Evolutionary conservation across 2,329 filamentous ascomycete species (phyloP).

Genomic region (Trichoderma sp.): DNA sequence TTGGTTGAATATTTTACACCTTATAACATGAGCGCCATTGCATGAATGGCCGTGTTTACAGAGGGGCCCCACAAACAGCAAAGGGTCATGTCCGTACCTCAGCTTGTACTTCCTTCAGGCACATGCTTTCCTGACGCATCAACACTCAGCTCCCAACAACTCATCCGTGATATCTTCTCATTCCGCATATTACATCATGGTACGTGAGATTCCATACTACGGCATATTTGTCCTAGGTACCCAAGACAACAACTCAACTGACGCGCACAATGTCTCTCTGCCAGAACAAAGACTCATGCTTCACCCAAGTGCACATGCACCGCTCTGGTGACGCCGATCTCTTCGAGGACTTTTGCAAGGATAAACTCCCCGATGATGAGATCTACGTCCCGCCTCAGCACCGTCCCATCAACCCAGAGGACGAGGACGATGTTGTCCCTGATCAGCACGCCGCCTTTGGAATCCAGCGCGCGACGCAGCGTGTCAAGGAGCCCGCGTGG

Average conservation of each 20-base stretch:
- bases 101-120: not conserved
- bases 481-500: slow-evolving; percentile 69
- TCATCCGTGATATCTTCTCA: not conserved
- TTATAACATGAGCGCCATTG: not conserved
- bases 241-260: not conserved
- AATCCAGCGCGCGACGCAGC: slow-evolving; percentile 76
- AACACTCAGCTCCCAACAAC: not conserved
- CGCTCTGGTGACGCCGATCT: slow-evolving; percentile 70
- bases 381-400: slow-evolving; percentile 78
- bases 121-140: not conserved
- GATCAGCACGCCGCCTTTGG: slow-evolving; percentile 87
- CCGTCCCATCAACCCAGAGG: slow-evolving; percentile 80
- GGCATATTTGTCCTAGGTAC: not conserved
- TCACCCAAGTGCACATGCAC: slow-evolving; percentile 75
- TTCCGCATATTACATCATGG: not conserved
- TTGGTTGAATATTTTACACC: not conserved
- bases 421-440: slow-evolving; percentile 84
- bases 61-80: not conserved
- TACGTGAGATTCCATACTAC: not conserved
- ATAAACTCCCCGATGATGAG: slow-evolving; percentile 70
- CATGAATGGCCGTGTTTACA: not conserved
- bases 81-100: not conserved
- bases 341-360: slow-evolving; percentile 72
- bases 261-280: not conserved
- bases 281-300: slow-evolving; percentile 70